Base-by-base conservation (phyloP, 345 rosid genomes). In the Aquilaria yunnanensis region DNA sequence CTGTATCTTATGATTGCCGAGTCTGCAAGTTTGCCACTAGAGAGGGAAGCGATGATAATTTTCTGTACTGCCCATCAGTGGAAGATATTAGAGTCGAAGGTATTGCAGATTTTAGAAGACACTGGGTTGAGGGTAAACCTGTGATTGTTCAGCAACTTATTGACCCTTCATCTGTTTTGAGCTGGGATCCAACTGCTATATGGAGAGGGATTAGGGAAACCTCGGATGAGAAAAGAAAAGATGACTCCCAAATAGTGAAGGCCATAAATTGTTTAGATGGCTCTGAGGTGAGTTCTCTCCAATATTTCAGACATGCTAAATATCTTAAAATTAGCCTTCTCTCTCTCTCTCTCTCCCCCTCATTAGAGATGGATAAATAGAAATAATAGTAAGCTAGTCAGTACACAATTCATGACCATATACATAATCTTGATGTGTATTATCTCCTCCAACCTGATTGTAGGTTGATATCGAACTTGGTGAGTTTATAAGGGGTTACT, bases 141-240 rank as follows among this genome's bases (percentile, higher is more conserved):
- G 75, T 88, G 61, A 72, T 87, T 70, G 79, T 94, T 13, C 87
- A 80, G 66, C 72, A 65, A 69, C 89, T 88, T 64, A 84, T 81
- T 77, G 91, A 85, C 55, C 70, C 65, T 60, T 77, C 90, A 51
- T 84, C 87, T 63, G 56, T 70, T 61, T 75, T 89, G 65, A 68
- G 78, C 69, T 94, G 99, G 99, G 86, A 85, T 73, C 99, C 91
- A n/a, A 64, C 72, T 72, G 81, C 70, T 72, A 81, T 91, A 49
- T 75, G 93, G 96, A 84, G 75, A 54, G 96, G 88, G 59, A 87
- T 91, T 61, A 77, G 67, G 52, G 96, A 94, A 64, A 74, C 80
- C 41, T 76, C 87, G 9, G 91, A 81, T 53, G 99, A 88, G 81
- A 85, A 83, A 75, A 48, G 49, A 52, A 87, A 77, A 78, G 88